Percentiles rank a stretch among this genome's conserved stretches.
These are phyloP conservation scores for Myxozyma kluyveri DNA, from an alignment of 805 yeast species.

Conservation along the genomic window DNA sequence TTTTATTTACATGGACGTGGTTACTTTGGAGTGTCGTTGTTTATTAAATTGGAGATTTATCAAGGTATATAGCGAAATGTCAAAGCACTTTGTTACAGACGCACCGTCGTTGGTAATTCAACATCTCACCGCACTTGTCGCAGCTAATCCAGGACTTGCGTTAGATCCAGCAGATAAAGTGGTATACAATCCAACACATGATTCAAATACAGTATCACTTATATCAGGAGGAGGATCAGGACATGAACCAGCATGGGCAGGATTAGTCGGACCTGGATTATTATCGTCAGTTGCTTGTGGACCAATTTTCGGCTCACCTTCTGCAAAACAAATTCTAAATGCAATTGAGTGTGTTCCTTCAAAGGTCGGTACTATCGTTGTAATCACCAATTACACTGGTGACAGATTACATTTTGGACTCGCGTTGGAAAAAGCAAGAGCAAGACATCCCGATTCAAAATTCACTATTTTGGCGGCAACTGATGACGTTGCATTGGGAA, in stretches of 20 bases:
- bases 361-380: slow-evolving; percentile 60
- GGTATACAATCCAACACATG: slow-evolving; percentile 33
- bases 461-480: slow-evolving; percentile 65
- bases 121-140: slow-evolving; percentile 54
- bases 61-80: too few relatives aligned
- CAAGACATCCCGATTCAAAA: slow-evolving; percentile 5
- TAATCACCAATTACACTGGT: slow-evolving; percentile 92
- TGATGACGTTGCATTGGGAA: slow-evolving; percentile 92
- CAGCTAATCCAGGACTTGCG: slow-evolving; percentile 53
- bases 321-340: slow-evolving; percentile 79
- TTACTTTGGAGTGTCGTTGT: too few relatives aligned
- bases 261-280: slow-evolving; percentile 80
- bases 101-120: slow-evolving; percentile 39
- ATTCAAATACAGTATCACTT: slow-evolving; percentile 49
- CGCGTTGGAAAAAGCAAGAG: slow-evolving; percentile 64
- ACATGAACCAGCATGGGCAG: slow-evolving; percentile 92
- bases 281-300: slow-evolving; percentile 88
- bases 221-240: slow-evolving; percentile 95
- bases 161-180: slow-evolving; percentile 53
- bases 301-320: slow-evolving; percentile 84
- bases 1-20: too few relatives aligned
- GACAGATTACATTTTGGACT: slow-evolving; percentile 90
- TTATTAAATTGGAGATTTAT: too few relatives aligned
- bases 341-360: slow-evolving; percentile 47
- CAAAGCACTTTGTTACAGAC: slow-evolving; percentile 36